A percentile compares a stretch with the other conserved stretches of the same genome.
Evolutionary conservation across 306 rosid species (phyloP).

Genomic region (Lathyrus aphaca): DNA sequence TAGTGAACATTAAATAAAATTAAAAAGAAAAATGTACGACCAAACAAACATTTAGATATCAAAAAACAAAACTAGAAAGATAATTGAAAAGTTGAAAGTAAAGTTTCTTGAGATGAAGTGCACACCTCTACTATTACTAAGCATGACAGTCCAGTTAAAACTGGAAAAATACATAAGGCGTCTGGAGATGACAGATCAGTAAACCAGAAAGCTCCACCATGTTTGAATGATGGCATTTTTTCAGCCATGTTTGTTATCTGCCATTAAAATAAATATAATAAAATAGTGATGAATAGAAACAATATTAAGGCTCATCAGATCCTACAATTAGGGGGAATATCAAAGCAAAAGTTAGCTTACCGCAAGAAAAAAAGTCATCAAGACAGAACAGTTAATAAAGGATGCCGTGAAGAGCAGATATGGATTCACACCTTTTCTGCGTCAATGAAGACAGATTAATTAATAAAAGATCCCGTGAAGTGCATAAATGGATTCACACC

Average conservation of each 20-base stretch:
- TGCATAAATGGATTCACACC: slow-evolving; percentile 80
- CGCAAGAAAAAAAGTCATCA: slow-evolving; percentile 86
- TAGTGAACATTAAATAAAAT: slow-evolving; percentile 13
- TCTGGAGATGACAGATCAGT: slow-evolving; percentile 88
- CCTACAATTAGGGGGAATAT: slow-evolving; percentile 26
- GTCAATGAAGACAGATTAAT: slow-evolving; percentile 61
- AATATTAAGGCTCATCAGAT: slow-evolving; percentile 28
- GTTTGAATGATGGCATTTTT: slow-evolving; percentile 85
- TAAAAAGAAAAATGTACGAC: slow-evolving; percentile 16
- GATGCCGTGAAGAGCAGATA: slow-evolving; percentile 64
- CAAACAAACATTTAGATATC: slow-evolving; percentile 18
- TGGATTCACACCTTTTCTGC: slow-evolving; percentile 82
- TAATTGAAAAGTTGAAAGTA: slow-evolving; percentile 15
- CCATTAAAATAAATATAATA: slow-evolving; percentile 38
- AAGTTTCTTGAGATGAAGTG: slow-evolving; percentile 17
- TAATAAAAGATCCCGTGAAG: slow-evolving; percentile 61
- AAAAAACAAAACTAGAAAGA: slow-evolving; percentile 24
- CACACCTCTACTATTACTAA: slow-evolving; percentile 86
- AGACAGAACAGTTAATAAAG: slow-evolving; percentile 77
- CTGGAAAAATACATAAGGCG: slow-evolving; percentile 65
- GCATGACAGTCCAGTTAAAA: slow-evolving; percentile 76
- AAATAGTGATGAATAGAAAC: slow-evolving; percentile 34
- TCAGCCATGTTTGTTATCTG: slow-evolving; percentile 90
- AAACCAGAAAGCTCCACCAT: slow-evolving; percentile 92
- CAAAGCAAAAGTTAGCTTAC: slow-evolving; percentile 56